Conservation (phyloP, 768 basidiomycete species). For the Pulveroboletus frians region DNA sequence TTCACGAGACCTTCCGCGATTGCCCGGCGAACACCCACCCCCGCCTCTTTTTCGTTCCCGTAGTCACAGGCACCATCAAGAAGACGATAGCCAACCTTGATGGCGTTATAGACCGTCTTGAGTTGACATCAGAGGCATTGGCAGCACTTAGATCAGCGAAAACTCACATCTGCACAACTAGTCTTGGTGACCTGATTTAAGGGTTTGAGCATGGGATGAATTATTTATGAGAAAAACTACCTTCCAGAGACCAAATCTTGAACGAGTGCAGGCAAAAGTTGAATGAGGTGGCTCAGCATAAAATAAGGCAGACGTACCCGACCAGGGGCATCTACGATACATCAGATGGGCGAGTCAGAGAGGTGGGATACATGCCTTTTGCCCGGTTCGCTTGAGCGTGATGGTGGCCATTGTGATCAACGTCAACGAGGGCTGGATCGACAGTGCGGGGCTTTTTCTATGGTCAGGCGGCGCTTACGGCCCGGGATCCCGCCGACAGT, state of each 20-base stretch:
- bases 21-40: constrained; percentile 73
- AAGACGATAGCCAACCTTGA: constrained; percentile 83
- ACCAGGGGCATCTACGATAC: constrained; percentile 62
- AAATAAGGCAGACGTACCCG: constrained; percentile 38
- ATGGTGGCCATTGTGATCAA: constrained; percentile 44
- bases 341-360: not conserved
- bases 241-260: constrained; percentile 73
- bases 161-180: constrained; percentile 54
- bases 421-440: constrained; percentile 9
- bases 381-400: constrained; percentile 53
- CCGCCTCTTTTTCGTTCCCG: constrained; percentile 85
- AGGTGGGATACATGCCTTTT: constrained; percentile 39
- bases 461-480: not conserved
- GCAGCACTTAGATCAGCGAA: not conserved
- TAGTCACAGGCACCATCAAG: constrained; percentile 85
- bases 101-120: constrained; percentile 77
- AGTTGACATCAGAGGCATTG: constrained; percentile 2
- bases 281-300: not conserved
- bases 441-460: constrained; percentile 10
- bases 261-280: not conserved
- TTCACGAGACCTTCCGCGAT: constrained; percentile 78
- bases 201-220: not conserved
- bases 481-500: constrained; percentile 4
- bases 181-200: constrained; percentile 48
- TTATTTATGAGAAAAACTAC: constrained; percentile 28